Evolutionary conservation across 139 green algal genomes (phyloP).

Genomic region (Mesotaenium endlicherianum): DNA sequence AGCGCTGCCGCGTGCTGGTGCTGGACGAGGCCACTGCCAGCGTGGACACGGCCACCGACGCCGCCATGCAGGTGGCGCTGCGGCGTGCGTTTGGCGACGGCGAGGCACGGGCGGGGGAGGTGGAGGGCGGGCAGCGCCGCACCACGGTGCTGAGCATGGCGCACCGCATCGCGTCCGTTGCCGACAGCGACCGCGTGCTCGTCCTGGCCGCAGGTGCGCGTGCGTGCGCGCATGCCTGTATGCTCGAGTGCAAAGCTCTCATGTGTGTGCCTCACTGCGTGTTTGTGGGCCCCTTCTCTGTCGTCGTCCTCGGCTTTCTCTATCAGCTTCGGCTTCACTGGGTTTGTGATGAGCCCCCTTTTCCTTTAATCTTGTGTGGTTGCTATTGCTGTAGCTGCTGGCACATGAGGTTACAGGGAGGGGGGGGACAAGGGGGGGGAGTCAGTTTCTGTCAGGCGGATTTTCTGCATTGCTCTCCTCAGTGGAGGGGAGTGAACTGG

Average conservation of each 20-base stretch:
- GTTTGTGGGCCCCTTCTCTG: too few relatives aligned
- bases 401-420: background rate
- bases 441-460: too few relatives aligned
- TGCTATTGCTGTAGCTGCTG: background rate
- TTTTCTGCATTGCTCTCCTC: too few relatives aligned
- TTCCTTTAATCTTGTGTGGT: background rate
- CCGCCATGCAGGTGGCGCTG: conserved; percentile 72
- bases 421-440: background rate
- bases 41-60: conserved; percentile 83
- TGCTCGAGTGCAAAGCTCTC: background rate
- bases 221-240: background rate
- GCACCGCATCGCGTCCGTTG: conserved; percentile 68
- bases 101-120: background rate
- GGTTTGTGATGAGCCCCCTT: background rate
- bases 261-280: too few relatives aligned
- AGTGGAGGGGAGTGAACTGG: background rate
- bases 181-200: conserved; percentile 59
- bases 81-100: conserved; percentile 55
- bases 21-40: conserved; percentile 89
- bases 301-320: too few relatives aligned
- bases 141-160: conserved; percentile 26
- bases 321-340: too few relatives aligned
- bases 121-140: background rate
- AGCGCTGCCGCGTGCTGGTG: conserved; percentile 64
- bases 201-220: conserved; percentile 23